phyloP scores from a whole-genome alignment of 371 early-diverging fungal species.

The Mortierella sp. region DNA sequence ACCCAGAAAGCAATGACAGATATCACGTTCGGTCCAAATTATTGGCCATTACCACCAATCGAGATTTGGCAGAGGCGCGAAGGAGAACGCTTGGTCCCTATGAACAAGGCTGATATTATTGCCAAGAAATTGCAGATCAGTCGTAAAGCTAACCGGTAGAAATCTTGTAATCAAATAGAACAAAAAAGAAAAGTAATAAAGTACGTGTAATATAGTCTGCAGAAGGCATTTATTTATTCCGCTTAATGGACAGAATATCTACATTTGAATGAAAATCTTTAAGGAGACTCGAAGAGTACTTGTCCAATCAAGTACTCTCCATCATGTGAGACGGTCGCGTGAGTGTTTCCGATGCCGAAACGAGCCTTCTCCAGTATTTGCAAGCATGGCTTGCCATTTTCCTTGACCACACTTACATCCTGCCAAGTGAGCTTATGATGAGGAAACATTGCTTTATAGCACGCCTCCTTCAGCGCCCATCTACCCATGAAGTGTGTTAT shows the following conservation, averaged over 20 bases:
- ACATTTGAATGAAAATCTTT: not conserved
- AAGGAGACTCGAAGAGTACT: constrained; percentile 64
- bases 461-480: constrained; percentile 78
- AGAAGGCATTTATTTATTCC: no score
- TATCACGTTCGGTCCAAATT: constrained; percentile 77
- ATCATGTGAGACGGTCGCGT: constrained; percentile 75
- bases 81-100: constrained; percentile 75
- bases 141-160: constrained; percentile 51
- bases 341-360: constrained; percentile 57
- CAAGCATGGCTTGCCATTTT: constrained; percentile 63
- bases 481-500: constrained; percentile 41
- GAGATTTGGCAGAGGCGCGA: constrained; percentile 75
- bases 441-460: constrained; percentile 75
- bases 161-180: not conserved
- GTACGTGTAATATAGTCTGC: not conserved
- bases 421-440: constrained; percentile 72
- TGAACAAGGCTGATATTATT: constrained; percentile 45
- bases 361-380: constrained; percentile 55
- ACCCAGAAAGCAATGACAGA: constrained; percentile 76
- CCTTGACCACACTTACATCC: constrained; percentile 69
- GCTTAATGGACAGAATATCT: no score
- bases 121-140: constrained; percentile 56
- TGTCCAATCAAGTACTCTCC: constrained; percentile 76
- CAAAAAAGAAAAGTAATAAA: not conserved
- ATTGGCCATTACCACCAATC: constrained; percentile 82